Evolutionary conservation across 331 rosid species (phyloP).

Genomic region (Prunus yedoensis): DNA sequence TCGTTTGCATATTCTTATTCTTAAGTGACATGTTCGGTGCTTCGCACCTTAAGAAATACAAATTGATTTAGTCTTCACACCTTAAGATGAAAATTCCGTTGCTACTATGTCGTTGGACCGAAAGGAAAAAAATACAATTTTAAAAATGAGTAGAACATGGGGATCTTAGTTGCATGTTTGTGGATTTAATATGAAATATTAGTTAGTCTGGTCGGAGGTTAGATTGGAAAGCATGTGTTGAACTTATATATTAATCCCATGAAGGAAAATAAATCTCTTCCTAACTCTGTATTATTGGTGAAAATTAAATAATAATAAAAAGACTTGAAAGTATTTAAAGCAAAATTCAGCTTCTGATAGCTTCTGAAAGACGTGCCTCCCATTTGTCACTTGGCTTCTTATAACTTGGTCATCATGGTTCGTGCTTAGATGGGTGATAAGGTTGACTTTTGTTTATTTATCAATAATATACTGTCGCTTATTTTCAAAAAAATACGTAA

Average conservation of each 20-base stretch:
- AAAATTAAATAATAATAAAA: not conserved
- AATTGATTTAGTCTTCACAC: not conserved
- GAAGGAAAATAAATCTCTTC: not conserved
- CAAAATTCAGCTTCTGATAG: conserved; percentile 2
- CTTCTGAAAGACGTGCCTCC: conserved; percentile 38
- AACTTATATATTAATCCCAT: not conserved
- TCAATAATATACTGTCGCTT: no score
- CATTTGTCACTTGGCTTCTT: conserved; percentile 18
- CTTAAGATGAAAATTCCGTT: not conserved
- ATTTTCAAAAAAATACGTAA: no score
- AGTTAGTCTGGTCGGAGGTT: conserved; percentile 41
- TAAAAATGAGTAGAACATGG: not conserved
- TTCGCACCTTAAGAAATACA: no score
- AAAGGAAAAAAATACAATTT: no score
- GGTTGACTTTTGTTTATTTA: not conserved
- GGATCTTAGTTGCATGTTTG: conserved; percentile 12
- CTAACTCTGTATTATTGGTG: not conserved
- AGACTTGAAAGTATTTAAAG: not conserved
- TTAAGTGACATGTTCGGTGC: no score
- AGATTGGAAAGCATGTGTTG: conserved; percentile 29
- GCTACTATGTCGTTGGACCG: not conserved
- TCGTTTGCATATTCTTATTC: not conserved
- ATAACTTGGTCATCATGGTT: not conserved
- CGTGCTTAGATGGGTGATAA: conserved; percentile 6
- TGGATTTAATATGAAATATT: conserved; percentile 7